phyloP scores from a whole-genome alignment of 1,284 basidiomycete species.

The Sporisorium iseilematis-ciliati region DNA sequence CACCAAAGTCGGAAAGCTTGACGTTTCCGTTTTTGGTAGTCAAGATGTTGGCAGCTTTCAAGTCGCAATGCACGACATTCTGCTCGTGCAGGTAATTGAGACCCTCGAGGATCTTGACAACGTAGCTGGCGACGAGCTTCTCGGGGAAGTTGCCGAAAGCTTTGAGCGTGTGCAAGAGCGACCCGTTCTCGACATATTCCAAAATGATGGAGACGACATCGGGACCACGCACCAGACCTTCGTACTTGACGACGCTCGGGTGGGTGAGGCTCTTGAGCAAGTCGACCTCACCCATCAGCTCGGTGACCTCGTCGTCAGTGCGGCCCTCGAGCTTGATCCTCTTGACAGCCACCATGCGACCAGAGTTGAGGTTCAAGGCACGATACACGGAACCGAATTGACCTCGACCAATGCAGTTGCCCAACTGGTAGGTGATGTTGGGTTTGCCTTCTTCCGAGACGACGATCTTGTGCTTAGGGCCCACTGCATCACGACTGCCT shows the following conservation, averaged over 20 bases:
- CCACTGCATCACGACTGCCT: constrained; percentile 40
- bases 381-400: constrained; percentile 96
- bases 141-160: constrained; percentile 85
- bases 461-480: constrained; percentile 77
- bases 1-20: constrained; percentile 75
- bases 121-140: constrained; percentile 93
- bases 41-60: constrained; percentile 75
- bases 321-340: constrained; percentile 96
- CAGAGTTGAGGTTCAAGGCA: constrained; percentile 81
- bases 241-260: constrained; percentile 94
- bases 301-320: constrained; percentile 98
- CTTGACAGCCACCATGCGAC: constrained; percentile 77
- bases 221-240: constrained; percentile 75
- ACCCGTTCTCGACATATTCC: constrained; percentile 77
- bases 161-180: constrained; percentile 77
- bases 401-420: constrained; percentile 91
- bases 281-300: constrained; percentile 98
- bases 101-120: constrained; percentile 86
- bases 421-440: constrained; percentile 77
- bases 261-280: constrained; percentile 97
- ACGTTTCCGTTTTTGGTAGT: constrained; percentile 74
- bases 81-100: constrained; percentile 95
- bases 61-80: constrained; percentile 76
- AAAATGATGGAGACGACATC: constrained; percentile 71
- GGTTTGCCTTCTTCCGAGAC: constrained; percentile 84